These are phyloP conservation scores for Monilinia vaccinii-corymbosi DNA, from an alignment of 2,329 filamentous ascomycete species.

Conservation along the genomic window DNA sequence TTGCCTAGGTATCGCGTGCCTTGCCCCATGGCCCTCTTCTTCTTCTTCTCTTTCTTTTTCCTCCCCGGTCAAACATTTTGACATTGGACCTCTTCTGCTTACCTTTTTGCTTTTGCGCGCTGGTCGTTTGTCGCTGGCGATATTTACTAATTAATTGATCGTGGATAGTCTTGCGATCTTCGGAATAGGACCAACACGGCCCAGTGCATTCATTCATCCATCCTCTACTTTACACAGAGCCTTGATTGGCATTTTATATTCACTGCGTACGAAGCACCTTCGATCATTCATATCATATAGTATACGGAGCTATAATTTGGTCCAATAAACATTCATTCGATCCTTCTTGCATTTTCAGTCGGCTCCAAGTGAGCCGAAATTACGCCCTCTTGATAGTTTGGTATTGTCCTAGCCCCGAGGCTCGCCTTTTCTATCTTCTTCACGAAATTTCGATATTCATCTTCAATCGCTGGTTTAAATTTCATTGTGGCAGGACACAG, in stretches of 20 bases:
- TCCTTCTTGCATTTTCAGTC: constrained; percentile 17
- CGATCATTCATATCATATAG: constrained; percentile 4
- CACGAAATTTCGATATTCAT: constrained; percentile 5
- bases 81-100: neutral
- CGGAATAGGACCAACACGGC: too few relatives aligned
- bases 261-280: constrained; percentile 10
- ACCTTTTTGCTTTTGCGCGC: constrained; percentile 2
- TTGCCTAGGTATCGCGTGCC: neutral
- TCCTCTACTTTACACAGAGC: neutral
- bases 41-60: neutral
- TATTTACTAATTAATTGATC: constrained; percentile 11
- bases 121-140: constrained; percentile 13
- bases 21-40: constrained; percentile 2
- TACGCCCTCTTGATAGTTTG: constrained; percentile 23
- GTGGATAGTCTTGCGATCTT: neutral
- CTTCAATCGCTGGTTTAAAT: constrained; percentile 5
- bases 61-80: constrained; percentile 1
- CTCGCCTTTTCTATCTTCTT: constrained; percentile 17
- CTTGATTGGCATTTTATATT: constrained; percentile 1
- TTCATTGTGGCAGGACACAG: neutral
- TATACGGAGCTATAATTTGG: constrained; percentile 18
- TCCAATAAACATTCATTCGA: constrained; percentile 18
- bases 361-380: constrained; percentile 25
- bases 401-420: constrained; percentile 15
- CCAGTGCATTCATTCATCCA: too few relatives aligned